A percentile compares a stretch with the other conserved stretches of the same genome.
Evolutionary conservation across 768 basidiomycete species (phyloP).

Genomic region (Rhodotorula toruloides): DNA sequence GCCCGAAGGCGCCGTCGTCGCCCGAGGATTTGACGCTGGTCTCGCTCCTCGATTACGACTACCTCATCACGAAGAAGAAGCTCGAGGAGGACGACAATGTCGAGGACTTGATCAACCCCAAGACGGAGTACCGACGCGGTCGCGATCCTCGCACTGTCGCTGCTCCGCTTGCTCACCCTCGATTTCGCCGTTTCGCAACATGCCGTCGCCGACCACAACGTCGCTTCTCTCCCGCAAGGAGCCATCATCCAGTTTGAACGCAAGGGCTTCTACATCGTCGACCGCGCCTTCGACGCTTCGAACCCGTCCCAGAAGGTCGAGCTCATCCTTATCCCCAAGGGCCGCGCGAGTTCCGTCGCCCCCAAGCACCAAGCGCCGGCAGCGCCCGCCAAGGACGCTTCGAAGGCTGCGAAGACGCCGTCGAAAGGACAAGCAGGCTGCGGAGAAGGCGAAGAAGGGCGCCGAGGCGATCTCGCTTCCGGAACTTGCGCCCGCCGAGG

Average conservation of each 20-base stretch:
- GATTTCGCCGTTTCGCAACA: too few relatives aligned
- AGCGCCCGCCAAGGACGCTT: slow-evolving; percentile 11
- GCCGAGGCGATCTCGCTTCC: slow-evolving; percentile 14
- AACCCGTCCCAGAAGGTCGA: slow-evolving; percentile 50
- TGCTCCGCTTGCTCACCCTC: not conserved
- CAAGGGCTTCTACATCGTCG: slow-evolving; percentile 91
- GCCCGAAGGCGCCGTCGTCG: slow-evolving; percentile 46
- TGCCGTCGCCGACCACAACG: slow-evolving; percentile 82
- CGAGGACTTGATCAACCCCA: slow-evolving; percentile 62
- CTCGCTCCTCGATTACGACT: slow-evolving; percentile 89
- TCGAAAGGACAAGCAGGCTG: slow-evolving; percentile 30
- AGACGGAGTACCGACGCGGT: slow-evolving; percentile 68
- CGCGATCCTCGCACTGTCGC: too few relatives aligned
- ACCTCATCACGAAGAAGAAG: slow-evolving; percentile 98
- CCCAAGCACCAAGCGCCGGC: slow-evolving; percentile 55
- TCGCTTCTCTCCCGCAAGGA: slow-evolving; percentile 64
- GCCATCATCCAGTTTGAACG: slow-evolving; percentile 97
- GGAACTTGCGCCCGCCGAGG: slow-evolving; percentile 25
- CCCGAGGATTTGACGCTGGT: slow-evolving; percentile 56
- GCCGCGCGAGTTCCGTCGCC: slow-evolving; percentile 68
- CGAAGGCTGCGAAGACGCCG: slow-evolving; percentile 3
- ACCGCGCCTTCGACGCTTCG: slow-evolving; percentile 53
- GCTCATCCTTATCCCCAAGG: slow-evolving; percentile 91
- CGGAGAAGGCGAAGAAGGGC: slow-evolving; percentile 2
- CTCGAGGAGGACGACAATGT: slow-evolving; percentile 87